phyloP scores from a whole-genome alignment of 768 basidiomycete species.

The Hortiboletus campestris region DNA sequence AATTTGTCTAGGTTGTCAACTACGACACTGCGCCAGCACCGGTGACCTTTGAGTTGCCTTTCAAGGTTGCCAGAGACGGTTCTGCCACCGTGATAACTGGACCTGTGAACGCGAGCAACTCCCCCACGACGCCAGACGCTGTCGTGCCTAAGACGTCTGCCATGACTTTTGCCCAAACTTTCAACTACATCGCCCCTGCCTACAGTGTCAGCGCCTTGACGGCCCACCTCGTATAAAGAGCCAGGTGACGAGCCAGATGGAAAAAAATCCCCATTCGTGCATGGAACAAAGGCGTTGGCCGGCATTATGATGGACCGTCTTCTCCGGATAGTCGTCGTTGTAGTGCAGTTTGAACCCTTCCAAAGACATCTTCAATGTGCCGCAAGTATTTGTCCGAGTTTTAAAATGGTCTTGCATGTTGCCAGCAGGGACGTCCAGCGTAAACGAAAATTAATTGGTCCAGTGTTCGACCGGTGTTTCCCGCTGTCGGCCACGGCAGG shows the following conservation, averaged over 20 bases:
- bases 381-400: constrained; percentile 61
- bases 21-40: constrained; percentile 39
- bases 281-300: neutral
- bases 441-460: too few species aligned
- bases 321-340: constrained; percentile 14
- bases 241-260: neutral
- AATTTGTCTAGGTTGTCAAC: constrained; percentile 49
- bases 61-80: constrained; percentile 39
- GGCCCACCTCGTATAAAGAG: constrained; percentile 2
- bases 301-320: neutral
- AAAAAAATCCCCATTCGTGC: too few species aligned
- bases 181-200: constrained; percentile 54
- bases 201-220: constrained; percentile 41
- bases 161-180: constrained; percentile 48
- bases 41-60: constrained; percentile 59
- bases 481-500: too few species aligned
- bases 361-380: constrained; percentile 42
- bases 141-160: constrained; percentile 46
- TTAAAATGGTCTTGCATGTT: constrained; percentile 71
- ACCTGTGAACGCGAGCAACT: constrained; percentile 50
- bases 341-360: constrained; percentile 28
- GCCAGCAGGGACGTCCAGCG: constrained; percentile 69
- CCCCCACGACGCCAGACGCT: constrained; percentile 46
- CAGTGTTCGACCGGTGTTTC: too few species aligned
- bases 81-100: constrained; percentile 52